phyloP scores from a whole-genome alignment of 257 asterid genomes.

The Capsicum pubescens region DNA sequence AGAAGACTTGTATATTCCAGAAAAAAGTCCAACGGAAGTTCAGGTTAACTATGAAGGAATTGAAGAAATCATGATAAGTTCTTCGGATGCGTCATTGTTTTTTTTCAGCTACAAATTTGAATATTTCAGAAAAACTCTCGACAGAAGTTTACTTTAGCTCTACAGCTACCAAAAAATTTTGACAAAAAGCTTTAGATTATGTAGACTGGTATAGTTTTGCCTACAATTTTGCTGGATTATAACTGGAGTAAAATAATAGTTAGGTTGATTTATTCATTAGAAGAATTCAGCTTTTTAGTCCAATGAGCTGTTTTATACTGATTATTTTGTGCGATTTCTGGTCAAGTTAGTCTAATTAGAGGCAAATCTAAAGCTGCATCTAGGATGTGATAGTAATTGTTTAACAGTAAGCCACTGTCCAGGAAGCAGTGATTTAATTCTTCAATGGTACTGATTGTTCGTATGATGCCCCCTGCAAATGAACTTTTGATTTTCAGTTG shows the following conservation, averaged over 20 bases:
- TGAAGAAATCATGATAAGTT: neutral
- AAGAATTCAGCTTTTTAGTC: neutral
- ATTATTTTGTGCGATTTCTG: conserved; percentile 8
- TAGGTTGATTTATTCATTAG: neutral
- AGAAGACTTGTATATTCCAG: neutral
- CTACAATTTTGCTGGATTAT: neutral
- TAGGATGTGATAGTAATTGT: neutral
- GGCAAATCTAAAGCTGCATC: neutral
- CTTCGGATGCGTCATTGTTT: no score
- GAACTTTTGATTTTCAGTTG: neutral
- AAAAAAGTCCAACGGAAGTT: neutral
- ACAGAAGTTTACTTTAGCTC: neutral
- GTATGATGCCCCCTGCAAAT: neutral
- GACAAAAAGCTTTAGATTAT: neutral
- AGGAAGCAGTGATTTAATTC: neutral
- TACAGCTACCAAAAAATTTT: neutral
- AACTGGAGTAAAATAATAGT: neutral
- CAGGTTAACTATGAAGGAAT: neutral
- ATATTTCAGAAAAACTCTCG: neutral
- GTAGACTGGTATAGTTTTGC: neutral
- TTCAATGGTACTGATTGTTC: neutral
- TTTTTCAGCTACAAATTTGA: no score
- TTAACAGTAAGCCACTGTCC: neutral
- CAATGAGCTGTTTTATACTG: neutral
- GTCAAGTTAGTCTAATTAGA: conserved; percentile 15